Conservation (phyloP, 1,284 basidiomycete genomes). For the Peniophora sp. region DNA sequence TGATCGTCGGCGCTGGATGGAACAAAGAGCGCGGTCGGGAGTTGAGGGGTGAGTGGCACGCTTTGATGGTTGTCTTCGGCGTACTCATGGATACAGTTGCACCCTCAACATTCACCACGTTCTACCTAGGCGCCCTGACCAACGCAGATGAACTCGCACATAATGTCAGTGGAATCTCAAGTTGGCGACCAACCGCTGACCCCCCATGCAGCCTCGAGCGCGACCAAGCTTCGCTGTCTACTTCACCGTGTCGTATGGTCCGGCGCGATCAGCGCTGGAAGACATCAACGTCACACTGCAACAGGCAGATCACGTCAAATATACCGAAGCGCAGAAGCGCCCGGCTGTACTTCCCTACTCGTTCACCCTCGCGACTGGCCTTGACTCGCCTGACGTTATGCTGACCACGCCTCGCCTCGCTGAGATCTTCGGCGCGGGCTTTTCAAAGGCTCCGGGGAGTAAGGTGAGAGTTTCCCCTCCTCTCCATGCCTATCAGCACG, state of each 20-base stretch:
- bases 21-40: constrained; percentile 70
- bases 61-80: constrained; percentile 1
- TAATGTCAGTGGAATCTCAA: constrained; percentile 25
- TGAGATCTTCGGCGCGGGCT: constrained; percentile 76
- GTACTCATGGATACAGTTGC: constrained; percentile 38
- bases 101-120: constrained; percentile 68
- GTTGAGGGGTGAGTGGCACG: constrained; percentile 48
- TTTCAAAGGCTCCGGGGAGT: constrained; percentile 54
- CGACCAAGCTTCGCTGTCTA: constrained; percentile 61
- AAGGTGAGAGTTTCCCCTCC: constrained; percentile 33
- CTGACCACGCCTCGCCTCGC: constrained; percentile 58
- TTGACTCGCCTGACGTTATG: constrained; percentile 50
- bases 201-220: constrained; percentile 23
- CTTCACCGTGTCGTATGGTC: constrained; percentile 70
- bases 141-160: constrained; percentile 28
- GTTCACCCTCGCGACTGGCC: constrained; percentile 36
- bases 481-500: background rate
- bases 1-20: constrained; percentile 71
- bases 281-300: constrained; percentile 61
- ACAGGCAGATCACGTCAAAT: constrained; percentile 33
- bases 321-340: background rate
- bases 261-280: constrained; percentile 58
- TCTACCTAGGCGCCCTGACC: constrained; percentile 62
- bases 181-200: constrained; percentile 1
- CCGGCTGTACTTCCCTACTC: constrained; percentile 42